Base-by-base conservation (phyloP, 345 rosid genomes). In the Citrus sp. region DNA sequence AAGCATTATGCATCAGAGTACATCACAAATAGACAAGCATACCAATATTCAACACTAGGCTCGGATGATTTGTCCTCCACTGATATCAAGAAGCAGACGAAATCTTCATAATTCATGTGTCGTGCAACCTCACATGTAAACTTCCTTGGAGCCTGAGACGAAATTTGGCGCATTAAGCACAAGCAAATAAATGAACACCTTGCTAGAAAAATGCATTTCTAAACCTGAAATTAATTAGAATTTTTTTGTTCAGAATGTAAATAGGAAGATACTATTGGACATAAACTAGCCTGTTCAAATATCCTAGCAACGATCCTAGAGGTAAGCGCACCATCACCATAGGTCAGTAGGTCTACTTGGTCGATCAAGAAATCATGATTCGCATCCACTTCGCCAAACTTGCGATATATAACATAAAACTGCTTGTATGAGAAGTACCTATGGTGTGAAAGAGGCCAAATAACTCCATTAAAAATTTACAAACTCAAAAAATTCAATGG, bases 371-470 rank as follows among this genome's bases (percentile, higher is more conserved):
- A 92, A 84, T 95, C 98, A 76, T 88, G 93, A 84, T 95, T 95
- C 1, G 89, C 86, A 85, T 90, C 95, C 84, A 95, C 86, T 83
- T 93, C 98, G 90, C 92, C 90, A 74, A 92, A 91, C 82, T 92
- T 92, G 88, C 94, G 89, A 90, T 89, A 90, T 85, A 92, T 92
- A 82, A 95, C 97, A 72, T 88, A 90, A 80, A 92, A 93, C 81
- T 95, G 98, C 85, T 93, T 97, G 83, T 93, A 93, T 59, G 98
- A 92, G 88, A 95, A 95, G 87, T 90, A 95, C 87, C 98, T 95
- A 90, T 54, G 85, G 73, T 61, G 70, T 6, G 27, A 55, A 72
- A 70, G 55, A 70, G 62, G 66, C 58, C 3, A 46, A 19, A 65
- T 27, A 32, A 59, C 46, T 32, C 49, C 70, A 71, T 24, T 2